phyloP scores from a whole-genome alignment of 306 rosid genomes.

The Mimosa pudica region DNA sequence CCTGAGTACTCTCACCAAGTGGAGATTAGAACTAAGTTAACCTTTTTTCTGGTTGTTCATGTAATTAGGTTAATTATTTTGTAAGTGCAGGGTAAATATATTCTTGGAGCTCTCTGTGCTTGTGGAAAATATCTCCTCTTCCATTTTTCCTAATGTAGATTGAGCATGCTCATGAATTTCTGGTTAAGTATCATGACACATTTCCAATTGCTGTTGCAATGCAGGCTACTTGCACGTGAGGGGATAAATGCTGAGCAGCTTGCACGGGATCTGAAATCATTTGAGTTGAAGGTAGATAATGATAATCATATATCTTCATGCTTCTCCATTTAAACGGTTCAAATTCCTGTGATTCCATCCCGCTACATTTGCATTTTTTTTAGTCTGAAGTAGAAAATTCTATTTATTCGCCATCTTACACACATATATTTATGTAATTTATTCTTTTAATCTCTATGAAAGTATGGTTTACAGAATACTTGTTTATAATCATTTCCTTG shows the following conservation, averaged over 20 bases:
- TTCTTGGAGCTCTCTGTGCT: conserved; percentile 15
- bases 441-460: conserved; percentile 19
- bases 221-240: conserved; percentile 96
- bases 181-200: neutral
- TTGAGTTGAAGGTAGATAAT: conserved; percentile 78
- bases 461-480: conserved; percentile 10
- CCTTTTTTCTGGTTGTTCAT: neutral
- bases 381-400: conserved; percentile 23
- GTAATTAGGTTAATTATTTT: conserved; percentile 10
- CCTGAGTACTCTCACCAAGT: no score
- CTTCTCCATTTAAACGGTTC: conserved; percentile 7
- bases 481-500: conserved; percentile 9
- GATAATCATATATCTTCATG: neutral
- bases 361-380: neutral
- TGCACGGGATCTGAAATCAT: conserved; percentile 95
- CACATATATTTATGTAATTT: conserved; percentile 16
- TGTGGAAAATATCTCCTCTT: neutral
- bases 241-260: conserved; percentile 99
- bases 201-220: conserved; percentile 26
- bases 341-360: neutral
- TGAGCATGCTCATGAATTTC: neutral
- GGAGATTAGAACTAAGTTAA: no score
- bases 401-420: conserved; percentile 1
- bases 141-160: conserved; percentile 19
- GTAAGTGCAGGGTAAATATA: neutral